phyloP scores from a whole-genome alignment of 768 basidiomycete species.

The Tylopilus sp. region DNA sequence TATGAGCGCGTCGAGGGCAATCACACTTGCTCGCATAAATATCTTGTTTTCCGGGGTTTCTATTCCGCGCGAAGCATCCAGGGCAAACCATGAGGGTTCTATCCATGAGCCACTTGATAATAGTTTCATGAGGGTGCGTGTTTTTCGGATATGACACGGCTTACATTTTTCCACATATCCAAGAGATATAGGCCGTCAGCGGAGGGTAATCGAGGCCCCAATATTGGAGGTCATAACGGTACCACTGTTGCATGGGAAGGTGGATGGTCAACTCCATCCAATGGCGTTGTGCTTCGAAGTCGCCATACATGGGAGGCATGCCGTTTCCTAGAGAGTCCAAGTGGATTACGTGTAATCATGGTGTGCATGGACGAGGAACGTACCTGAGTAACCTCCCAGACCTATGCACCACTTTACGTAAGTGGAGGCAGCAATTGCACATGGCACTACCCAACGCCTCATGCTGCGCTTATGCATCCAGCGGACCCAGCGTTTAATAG shows the following conservation, averaged over 20 bases:
- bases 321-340: slow-evolving; percentile 44
- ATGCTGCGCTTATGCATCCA: slow-evolving; percentile 77
- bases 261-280: slow-evolving; percentile 93
- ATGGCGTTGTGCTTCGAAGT: slow-evolving; percentile 92
- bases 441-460: slow-evolving; percentile 57
- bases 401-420: slow-evolving; percentile 69
- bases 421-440: slow-evolving; percentile 47
- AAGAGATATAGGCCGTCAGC: slow-evolving; percentile 85
- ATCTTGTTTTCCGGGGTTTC: slow-evolving; percentile 63
- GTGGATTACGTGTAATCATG: background rate
- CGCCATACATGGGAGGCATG: slow-evolving; percentile 83
- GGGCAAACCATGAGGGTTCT: slow-evolving; percentile 64
- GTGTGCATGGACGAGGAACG: slow-evolving; percentile 19
- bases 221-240: slow-evolving; percentile 81
- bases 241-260: slow-evolving; percentile 76
- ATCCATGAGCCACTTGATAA: slow-evolving; percentile 45
- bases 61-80: slow-evolving; percentile 67
- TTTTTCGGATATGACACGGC: slow-evolving; percentile 29
- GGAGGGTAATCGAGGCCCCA: slow-evolving; percentile 98
- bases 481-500: slow-evolving; percentile 63
- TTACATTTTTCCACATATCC: slow-evolving; percentile 75
- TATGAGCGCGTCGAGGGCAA: slow-evolving; percentile 62
- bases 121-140: slow-evolving; percentile 5
- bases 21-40: slow-evolving; percentile 79
- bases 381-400: slow-evolving; percentile 81